These are phyloP conservation scores for Penicillium crustosum DNA, from an alignment of 2,329 filamentous ascomycete genomes.

Conservation along the genomic window DNA sequence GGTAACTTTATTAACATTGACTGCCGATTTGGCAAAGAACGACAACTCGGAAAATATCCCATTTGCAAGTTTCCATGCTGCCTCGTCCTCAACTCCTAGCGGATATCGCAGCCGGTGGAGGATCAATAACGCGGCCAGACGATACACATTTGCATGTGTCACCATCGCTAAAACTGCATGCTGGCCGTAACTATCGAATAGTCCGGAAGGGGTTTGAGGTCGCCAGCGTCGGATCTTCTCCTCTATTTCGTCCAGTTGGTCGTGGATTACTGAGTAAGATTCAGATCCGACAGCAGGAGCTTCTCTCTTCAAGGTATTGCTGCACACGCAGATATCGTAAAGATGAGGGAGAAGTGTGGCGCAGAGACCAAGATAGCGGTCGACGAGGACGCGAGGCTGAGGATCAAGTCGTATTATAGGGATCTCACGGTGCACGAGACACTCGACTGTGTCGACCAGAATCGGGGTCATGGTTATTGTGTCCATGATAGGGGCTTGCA, in stretches of 20 bases:
- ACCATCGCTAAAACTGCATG: slow-evolving; percentile 30
- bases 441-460: slow-evolving; percentile 35
- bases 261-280: slow-evolving; percentile 10
- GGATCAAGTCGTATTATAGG: slow-evolving; percentile 30
- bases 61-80: slow-evolving; percentile 21
- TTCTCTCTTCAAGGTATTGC: slow-evolving; percentile 18
- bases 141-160: slow-evolving; percentile 35
- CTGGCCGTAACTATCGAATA: slow-evolving; percentile 23
- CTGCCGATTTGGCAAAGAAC: slow-evolving; percentile 17
- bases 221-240: slow-evolving; percentile 19
- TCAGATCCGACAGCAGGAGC: slow-evolving; percentile 7
- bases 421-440: slow-evolving; percentile 31
- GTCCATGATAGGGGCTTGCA: slow-evolving; percentile 28
- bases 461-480: slow-evolving; percentile 31
- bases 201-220: slow-evolving; percentile 15
- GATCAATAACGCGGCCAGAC: slow-evolving; percentile 28
- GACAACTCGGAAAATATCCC: slow-evolving; percentile 24
- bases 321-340: slow-evolving; percentile 33
- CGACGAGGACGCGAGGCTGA: slow-evolving; percentile 25
- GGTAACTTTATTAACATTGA: slow-evolving; percentile 7
- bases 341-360: slow-evolving; percentile 33
- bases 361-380: slow-evolving; percentile 32
- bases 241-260: slow-evolving; percentile 21
- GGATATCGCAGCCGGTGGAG: slow-evolving; percentile 35
- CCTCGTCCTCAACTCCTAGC: slow-evolving; percentile 30